Evolutionary conservation across 225 moss, liverwort and hornwort genomes (phyloP).

Genomic region (Polytrichum formosum): DNA sequence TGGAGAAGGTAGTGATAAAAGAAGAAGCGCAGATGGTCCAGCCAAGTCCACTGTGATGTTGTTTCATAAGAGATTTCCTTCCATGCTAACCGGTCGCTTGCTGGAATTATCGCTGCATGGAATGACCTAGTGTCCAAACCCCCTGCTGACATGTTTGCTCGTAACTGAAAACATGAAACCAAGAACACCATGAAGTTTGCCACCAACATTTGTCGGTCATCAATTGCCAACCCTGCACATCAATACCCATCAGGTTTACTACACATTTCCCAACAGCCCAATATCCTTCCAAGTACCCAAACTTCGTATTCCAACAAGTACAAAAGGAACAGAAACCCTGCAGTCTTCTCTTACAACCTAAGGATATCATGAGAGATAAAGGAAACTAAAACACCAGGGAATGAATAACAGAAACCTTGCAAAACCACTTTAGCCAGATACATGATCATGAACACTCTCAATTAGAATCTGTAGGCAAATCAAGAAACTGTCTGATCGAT

Average conservation of each 20-base stretch:
- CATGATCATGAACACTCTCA: too few relatives aligned
- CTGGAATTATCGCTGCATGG: slow-evolving; percentile 25
- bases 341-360: too few relatives aligned
- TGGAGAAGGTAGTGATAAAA: slow-evolving; percentile 39
- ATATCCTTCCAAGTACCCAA: too few relatives aligned
- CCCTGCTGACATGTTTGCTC: slow-evolving; percentile 34
- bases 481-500: too few relatives aligned
- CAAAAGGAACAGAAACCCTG: too few relatives aligned
- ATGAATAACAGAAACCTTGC: too few relatives aligned
- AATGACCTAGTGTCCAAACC: slow-evolving; percentile 24
- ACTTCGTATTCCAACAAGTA: too few relatives aligned
- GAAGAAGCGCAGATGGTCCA: slow-evolving; percentile 42
- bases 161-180: slow-evolving; percentile 35
- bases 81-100: slow-evolving; percentile 41
- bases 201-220: slow-evolving; percentile 39
- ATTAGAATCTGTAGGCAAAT: too few relatives aligned
- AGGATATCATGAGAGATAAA: too few relatives aligned
- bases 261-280: too few relatives aligned
- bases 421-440: too few relatives aligned
- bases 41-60: slow-evolving; percentile 43
- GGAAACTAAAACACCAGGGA: too few relatives aligned
- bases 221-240: slow-evolving; percentile 34
- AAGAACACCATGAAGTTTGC: slow-evolving; percentile 40
- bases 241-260: neutral
- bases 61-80: slow-evolving; percentile 52